phyloP scores from a whole-genome alignment of 1,284 basidiomycete genomes.

The Baeospora myosura region DNA sequence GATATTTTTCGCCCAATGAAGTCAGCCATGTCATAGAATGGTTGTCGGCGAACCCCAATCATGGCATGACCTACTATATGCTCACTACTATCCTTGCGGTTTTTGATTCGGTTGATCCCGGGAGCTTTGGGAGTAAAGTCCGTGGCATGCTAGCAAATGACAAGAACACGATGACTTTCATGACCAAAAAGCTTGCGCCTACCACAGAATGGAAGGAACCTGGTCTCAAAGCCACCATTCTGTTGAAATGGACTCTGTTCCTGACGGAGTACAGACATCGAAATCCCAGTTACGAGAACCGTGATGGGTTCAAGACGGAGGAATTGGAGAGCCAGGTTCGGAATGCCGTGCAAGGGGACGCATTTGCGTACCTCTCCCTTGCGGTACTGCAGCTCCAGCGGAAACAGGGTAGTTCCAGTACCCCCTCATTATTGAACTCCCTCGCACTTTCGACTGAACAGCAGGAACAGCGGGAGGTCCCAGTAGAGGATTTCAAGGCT shows the following conservation, averaged over 20 bases:
- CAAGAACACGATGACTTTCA: conserved; percentile 37
- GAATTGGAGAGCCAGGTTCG: conserved; percentile 77
- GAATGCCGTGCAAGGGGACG: conserved; percentile 76
- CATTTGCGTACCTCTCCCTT: conserved; percentile 68
- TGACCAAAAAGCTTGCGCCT: conserved; percentile 51
- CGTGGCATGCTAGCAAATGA: conserved; percentile 43
- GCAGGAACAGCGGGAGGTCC: conserved; percentile 52
- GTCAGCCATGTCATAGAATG: conserved; percentile 58
- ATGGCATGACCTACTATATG: conserved; percentile 66
- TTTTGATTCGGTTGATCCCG: conserved; percentile 63
- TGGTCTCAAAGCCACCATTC: conserved; percentile 67
- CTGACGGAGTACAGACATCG: conserved; percentile 68
- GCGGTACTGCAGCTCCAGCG: conserved; percentile 48
- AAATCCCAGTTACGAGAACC: conserved; percentile 58
- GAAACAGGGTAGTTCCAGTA: conserved; percentile 29
- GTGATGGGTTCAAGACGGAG: conserved; percentile 65
- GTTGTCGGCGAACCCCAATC: conserved; percentile 54
- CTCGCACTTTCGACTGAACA: conserved; percentile 34
- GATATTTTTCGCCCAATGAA: conserved; percentile 51
- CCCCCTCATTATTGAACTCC: conserved; percentile 39
- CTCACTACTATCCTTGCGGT: conserved; percentile 61
- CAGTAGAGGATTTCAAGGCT: conserved; percentile 58
- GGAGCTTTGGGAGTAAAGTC: conserved; percentile 31
- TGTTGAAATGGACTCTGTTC: conserved; percentile 85
- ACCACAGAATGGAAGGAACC: conserved; percentile 61